Evolutionary conservation across 495 filamentous ascomycete genomes (phyloP), one percentile per base, ranked within the genome.

Genomic region (Trichoderma asperelloides): DNA sequence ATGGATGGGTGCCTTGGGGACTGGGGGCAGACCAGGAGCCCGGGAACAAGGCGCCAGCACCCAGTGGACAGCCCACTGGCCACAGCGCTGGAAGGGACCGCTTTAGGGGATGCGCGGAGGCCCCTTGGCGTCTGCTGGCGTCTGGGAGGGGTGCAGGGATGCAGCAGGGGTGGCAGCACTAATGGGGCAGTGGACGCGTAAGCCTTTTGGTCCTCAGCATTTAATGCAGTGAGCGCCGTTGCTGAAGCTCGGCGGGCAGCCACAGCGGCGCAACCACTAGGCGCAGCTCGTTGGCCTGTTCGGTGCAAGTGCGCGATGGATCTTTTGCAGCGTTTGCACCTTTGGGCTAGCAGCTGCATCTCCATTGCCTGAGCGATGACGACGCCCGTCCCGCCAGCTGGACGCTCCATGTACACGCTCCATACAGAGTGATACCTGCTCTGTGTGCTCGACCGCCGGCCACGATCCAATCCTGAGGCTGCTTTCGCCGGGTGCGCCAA

Each of bases 181-280:
- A 55, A 55, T 23, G 49, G 49, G 55, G 55, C 55, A 28, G 55
- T 60, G 55, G 55, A 60, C 55, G 55, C 55, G 55, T 60, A 60
- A 60, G 55, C 55, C 55, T 60, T 60, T 60, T 60, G 16, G n/a
- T n/a, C 55, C 55, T 60, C 16, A 30, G 55, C 55, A 60, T 60
- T 60, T 60, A 60, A 60, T 60, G 55, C 55, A 27, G 23, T 60
- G 55, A 27, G 25, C 23, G 55, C 15, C 43, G 15, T 16, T n/a
- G n/a, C 15, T 4, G 15, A 47, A 47, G 43, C 43, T 47, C 43
- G 43, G 33, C 33, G 33, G 33, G 15, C 43, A 47, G 23, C 27
- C 55, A 30, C 55, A 13, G 28, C 9, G 55, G 55, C 55, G 55
- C 55, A 60, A 60, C 55, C 55, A 60, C 55, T 30, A 60, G 55